These are phyloP conservation scores for Patellaria atrata DNA, from an alignment of 495 filamentous ascomycete genomes.

Conservation along the genomic window DNA sequence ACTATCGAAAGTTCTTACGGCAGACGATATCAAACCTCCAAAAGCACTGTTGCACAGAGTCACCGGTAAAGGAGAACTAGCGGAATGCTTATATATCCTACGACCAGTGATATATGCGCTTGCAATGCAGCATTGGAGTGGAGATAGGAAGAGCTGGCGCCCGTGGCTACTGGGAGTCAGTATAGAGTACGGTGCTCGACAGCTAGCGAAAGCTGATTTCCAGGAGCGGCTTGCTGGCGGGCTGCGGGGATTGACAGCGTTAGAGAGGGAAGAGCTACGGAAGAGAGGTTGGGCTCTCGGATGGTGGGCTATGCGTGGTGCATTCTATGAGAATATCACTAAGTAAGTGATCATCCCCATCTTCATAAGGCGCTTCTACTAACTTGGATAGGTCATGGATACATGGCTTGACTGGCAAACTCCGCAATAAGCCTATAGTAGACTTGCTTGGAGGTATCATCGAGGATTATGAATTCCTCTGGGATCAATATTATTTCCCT, in stretches of 20 bases:
- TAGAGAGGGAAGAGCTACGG: slow-evolving; percentile 78
- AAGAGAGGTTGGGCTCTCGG: slow-evolving; percentile 77
- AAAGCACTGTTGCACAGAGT: slow-evolving; percentile 64
- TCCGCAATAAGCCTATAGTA: slow-evolving; percentile 62
- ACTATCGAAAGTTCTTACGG: slow-evolving; percentile 78
- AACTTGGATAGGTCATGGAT: slow-evolving; percentile 40
- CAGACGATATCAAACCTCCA: slow-evolving; percentile 90
- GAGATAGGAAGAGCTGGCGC: slow-evolving; percentile 53
- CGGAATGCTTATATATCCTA: slow-evolving; percentile 82
- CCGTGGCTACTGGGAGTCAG: slow-evolving; percentile 83
- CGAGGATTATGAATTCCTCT: slow-evolving; percentile 93
- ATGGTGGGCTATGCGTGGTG: slow-evolving; percentile 92
- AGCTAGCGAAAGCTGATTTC: slow-evolving; percentile 62
- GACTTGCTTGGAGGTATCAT: slow-evolving; percentile 67
- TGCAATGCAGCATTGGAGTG: slow-evolving; percentile 55
- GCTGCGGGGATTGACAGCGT: slow-evolving; percentile 54
- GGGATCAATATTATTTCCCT: slow-evolving; percentile 94
- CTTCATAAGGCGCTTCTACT: slow-evolving; percentile 14
- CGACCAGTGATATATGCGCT: slow-evolving; percentile 80
- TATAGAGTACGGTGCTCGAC: slow-evolving; percentile 75
- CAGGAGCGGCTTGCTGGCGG: slow-evolving; percentile 51
- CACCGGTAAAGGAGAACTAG: slow-evolving; percentile 54
- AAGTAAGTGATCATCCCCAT: slow-evolving; percentile 37
- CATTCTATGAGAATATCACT: slow-evolving; percentile 89
- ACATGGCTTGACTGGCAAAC: slow-evolving; percentile 44